Conservation (phyloP, 148 eudicot genomes). For the Gaultheria prostrata region DNA sequence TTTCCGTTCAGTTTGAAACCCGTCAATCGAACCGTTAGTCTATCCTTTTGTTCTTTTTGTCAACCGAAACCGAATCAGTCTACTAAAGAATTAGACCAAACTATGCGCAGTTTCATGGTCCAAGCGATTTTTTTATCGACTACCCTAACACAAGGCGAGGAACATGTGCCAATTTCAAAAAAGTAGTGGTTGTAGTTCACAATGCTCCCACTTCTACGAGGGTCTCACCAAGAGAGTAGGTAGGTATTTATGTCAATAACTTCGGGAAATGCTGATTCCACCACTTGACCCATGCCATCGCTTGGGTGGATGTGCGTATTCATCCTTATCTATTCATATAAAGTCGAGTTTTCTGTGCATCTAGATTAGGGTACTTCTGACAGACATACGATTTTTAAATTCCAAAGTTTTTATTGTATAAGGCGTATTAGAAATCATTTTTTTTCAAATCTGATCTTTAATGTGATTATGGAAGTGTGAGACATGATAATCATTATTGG, state of each 20-base stretch:
- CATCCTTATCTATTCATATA: conserved; percentile 1
- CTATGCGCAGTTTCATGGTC: neutral
- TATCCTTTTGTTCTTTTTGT: neutral
- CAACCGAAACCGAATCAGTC: neutral
- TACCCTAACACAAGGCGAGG: neutral
- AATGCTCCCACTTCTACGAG: neutral
- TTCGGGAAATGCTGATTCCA: neutral
- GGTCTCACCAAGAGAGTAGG: neutral
- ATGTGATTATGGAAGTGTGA: neutral
- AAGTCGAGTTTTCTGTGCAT: neutral
- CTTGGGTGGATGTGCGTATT: neutral
- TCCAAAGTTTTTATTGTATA: neutral
- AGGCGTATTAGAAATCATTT: neutral
- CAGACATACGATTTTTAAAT: neutral
- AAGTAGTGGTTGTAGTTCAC: neutral
- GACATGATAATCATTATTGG: neutral
- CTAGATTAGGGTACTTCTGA: conserved; percentile 8
- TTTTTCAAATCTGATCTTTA: neutral
- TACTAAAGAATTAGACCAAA: neutral
- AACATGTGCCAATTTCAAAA: neutral
- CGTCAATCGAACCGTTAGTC: neutral
- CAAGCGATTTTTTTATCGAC: neutral
- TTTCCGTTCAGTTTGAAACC: neutral
- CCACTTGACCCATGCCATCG: neutral
- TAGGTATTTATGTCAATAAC: neutral